Base-by-base conservation (phyloP, 2,329 filamentous ascomycete species). In the Acephala macrosclerotiorum region DNA sequence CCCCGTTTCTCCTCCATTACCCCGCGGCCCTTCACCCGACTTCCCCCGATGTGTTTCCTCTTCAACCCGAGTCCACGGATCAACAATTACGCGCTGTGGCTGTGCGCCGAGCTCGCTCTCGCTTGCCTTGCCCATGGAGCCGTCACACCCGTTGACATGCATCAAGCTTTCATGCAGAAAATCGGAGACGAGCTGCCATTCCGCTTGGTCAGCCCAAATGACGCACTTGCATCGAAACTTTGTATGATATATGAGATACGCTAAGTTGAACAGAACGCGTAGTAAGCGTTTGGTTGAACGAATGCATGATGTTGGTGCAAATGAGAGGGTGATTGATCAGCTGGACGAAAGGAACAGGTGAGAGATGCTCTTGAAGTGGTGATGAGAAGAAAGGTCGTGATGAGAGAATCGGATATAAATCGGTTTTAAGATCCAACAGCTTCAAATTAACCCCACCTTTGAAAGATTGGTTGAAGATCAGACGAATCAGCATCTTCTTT, bases 41-140 rank as follows among this genome's bases (percentile, higher is more conserved):
- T 8, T 53, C 22, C 29, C 25, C 49, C 49, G 49, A 14, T 18
- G 11, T 14, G 11, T 25, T 25, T 53, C 49, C 49, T 53, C 3
- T 16, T 16, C 3, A 1, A 16, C 25, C 49, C 49, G 49, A 33
- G 2, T 16, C 25, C 49, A 14, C 26, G 25, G 49, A 53, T 29
- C 11, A 53, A 53, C 49, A 2, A 53, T 53, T 29, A 53, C 26
- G 49, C 49, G 49, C 49, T 53, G 49, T 53, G 49, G 49, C 49
- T 53, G 49, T n/a, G 8, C 45, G 45, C 49, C 47, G 25, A 51
- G 16, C 47, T 53, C 26, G 25, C 49, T 53, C 25, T 22, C 20
- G 49, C 25, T 33, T n/a, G 49, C 12, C n/a, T 53, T 22, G 22
- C 45, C 45, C 20, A 22, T 49, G 49, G 25, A 53, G 25, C 49